phyloP scores from a whole-genome alignment of 352 stramenopile species.

The Globisporangium nodosum region DNA sequence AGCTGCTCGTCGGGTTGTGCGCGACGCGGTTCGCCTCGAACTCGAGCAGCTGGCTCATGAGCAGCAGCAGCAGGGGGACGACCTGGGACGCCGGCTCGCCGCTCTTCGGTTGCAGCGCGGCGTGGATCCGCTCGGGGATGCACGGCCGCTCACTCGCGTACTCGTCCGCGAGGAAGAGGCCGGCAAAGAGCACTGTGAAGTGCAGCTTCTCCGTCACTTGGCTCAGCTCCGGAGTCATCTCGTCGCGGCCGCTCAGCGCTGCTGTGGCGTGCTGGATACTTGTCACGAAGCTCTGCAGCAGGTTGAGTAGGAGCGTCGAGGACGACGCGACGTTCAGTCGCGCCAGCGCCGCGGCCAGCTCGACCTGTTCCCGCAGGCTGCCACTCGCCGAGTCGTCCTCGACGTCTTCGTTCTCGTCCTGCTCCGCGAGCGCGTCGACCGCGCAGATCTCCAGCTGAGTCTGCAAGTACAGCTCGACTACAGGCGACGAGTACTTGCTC shows the following conservation, averaged over 20 bases:
- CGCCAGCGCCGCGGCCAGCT: constrained; percentile 61
- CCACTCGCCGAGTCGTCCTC: constrained; percentile 65
- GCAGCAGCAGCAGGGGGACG: constrained; percentile 54
- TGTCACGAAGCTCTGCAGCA: constrained; percentile 56
- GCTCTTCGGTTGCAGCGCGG: constrained; percentile 18
- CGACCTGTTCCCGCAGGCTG: constrained; percentile 57
- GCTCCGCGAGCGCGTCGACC: constrained; percentile 55
- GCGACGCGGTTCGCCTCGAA: constrained; percentile 60
- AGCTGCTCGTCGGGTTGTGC: constrained; percentile 43
- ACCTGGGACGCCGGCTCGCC: constrained; percentile 23
- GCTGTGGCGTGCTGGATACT: constrained; percentile 37
- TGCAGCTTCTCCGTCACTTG: constrained; percentile 78
- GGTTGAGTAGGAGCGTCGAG: constrained; percentile 41
- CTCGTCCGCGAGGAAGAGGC: constrained; percentile 76
- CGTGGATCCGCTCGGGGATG: constrained; percentile 56
- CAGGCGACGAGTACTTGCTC: constrained; percentile 49
- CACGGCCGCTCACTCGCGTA: constrained; percentile 65
- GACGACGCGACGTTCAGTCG: constrained; percentile 57
- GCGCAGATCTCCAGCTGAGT: constrained; percentile 64
- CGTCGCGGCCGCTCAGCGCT: constrained; percentile 36
- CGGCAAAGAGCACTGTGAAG: constrained; percentile 72
- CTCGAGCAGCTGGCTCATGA: constrained; percentile 68
- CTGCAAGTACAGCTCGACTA: constrained; percentile 75
- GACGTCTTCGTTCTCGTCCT: constrained; percentile 82
- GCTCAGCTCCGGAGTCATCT: constrained; percentile 50